phyloP scores from a whole-genome alignment of 306 rosid species.

The Hylodesmum podocarpum region DNA sequence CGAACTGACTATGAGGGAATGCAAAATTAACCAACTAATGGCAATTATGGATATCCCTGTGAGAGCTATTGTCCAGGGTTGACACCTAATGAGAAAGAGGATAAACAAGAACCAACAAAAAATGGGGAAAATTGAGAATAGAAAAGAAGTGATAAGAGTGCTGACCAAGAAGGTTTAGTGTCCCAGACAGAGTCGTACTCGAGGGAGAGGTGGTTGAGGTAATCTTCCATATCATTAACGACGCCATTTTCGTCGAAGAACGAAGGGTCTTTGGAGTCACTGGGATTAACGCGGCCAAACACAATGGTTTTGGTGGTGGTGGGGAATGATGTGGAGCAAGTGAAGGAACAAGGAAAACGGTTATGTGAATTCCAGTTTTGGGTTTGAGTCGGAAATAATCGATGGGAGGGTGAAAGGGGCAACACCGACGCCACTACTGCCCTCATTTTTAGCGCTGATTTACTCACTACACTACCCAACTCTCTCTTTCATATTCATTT shows the following conservation, averaged over 20 bases:
- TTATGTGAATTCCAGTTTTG: slow-evolving; percentile 11
- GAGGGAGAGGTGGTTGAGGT: slow-evolving; percentile 73
- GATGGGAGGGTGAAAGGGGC: slow-evolving; percentile 27
- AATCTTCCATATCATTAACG: slow-evolving; percentile 85
- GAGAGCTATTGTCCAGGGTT: slow-evolving; percentile 39
- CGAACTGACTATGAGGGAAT: slow-evolving; percentile 46
- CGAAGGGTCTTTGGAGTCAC: slow-evolving; percentile 45
- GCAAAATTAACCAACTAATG: slow-evolving; percentile 63
- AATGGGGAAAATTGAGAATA: not conserved
- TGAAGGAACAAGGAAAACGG: slow-evolving; percentile 18
- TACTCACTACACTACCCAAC: too few species aligned
- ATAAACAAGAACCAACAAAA: not conserved
- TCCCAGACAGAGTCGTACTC: slow-evolving; percentile 98
- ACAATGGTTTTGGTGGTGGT: slow-evolving; percentile 22
- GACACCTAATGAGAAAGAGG: slow-evolving; percentile 30
- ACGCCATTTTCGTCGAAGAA: slow-evolving; percentile 69
- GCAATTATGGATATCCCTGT: slow-evolving; percentile 34
- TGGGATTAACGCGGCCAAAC: slow-evolving; percentile 38
- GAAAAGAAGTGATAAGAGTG: not conserved
- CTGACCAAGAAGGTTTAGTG: slow-evolving; percentile 88
- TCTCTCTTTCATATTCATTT: too few species aligned
- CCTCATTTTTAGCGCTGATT: slow-evolving; percentile 41
- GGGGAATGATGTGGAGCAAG: slow-evolving; percentile 1
- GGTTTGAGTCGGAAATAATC: not conserved
- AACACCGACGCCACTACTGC: slow-evolving; percentile 28